These are phyloP conservation scores for Dioszegia hungarica DNA, from an alignment of 768 basidiomycete species.

Conservation along the genomic window DNA sequence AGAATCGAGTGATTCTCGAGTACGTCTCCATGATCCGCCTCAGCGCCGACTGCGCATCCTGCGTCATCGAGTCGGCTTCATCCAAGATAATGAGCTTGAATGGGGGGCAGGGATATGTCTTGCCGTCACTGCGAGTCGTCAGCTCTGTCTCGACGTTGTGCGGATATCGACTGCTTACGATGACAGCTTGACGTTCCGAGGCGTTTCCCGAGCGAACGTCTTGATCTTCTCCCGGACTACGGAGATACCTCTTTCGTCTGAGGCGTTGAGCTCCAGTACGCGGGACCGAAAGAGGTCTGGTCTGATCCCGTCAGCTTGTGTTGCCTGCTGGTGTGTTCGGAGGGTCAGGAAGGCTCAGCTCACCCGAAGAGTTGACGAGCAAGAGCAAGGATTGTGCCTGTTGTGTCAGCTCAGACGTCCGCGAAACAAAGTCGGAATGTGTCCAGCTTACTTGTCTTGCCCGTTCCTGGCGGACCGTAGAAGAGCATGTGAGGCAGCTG, in stretches of 20 bases:
- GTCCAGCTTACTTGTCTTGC: constrained; percentile 75
- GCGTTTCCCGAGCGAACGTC: constrained; percentile 67
- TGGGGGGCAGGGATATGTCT: constrained; percentile 89
- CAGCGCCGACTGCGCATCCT: constrained; percentile 94
- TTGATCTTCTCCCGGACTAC: constrained; percentile 99
- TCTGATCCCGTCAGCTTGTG: constrained; percentile 50
- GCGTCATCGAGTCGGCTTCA: constrained; percentile 99
- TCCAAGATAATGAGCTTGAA: constrained; percentile 99
- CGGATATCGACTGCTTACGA: constrained; percentile 36
- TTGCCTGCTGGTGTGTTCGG: too few relatives aligned
- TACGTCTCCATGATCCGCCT: constrained; percentile 99
- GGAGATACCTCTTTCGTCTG: constrained; percentile 93
- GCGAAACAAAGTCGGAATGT: neutral
- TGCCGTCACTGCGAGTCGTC: constrained; percentile 58
- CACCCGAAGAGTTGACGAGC: constrained; percentile 91
- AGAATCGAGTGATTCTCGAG: constrained; percentile 92
- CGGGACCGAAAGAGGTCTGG: constrained; percentile 90
- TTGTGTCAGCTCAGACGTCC: neutral
- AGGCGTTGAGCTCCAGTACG: constrained; percentile 95
- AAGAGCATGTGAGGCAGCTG: constrained; percentile 99
- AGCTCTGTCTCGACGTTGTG: constrained; percentile 47
- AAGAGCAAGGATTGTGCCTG: constrained; percentile 83
- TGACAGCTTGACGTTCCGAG: constrained; percentile 39
- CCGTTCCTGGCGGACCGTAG: constrained; percentile 97
- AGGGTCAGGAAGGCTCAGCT: neutral